Evolutionary conservation across 352 stramenopile species (phyloP).

Genomic region (Globisporangium polare): DNA sequence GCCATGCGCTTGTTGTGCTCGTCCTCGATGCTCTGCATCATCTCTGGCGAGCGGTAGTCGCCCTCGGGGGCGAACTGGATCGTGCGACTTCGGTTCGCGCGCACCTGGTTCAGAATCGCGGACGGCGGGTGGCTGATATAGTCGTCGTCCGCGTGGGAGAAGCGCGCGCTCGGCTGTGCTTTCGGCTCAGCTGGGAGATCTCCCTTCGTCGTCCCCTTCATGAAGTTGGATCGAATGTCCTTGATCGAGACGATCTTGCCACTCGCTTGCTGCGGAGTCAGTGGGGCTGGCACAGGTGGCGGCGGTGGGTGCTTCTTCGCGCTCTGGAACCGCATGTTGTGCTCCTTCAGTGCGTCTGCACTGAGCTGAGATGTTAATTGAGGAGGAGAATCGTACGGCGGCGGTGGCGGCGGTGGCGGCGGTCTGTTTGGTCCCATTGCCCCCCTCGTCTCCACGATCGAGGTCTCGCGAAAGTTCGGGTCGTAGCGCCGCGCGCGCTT

Average conservation of each 20-base stretch:
- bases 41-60: constrained; percentile 27
- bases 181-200: constrained; percentile 6
- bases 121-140: constrained; percentile 32
- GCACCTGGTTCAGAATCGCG: constrained; percentile 39
- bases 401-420: constrained; percentile 9
- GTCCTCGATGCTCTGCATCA: constrained; percentile 32
- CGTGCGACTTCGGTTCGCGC: constrained; percentile 39
- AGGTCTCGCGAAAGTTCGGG: constrained; percentile 12
- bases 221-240: constrained; percentile 21
- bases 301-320: constrained; percentile 4
- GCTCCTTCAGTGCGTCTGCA: constrained; percentile 1
- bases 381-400: background rate
- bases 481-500: constrained; percentile 40
- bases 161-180: background rate
- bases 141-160: constrained; percentile 17
- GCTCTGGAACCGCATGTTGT: constrained; percentile 10
- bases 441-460: background rate
- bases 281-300: background rate
- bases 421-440: background rate
- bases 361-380: constrained; percentile 7
- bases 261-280: constrained; percentile 9
- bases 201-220: constrained; percentile 15
- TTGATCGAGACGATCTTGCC: constrained; percentile 42
- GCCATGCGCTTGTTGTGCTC: constrained; percentile 44
- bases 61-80: constrained; percentile 33